Evolutionary conservation across 805 yeast genomes (phyloP).

Genomic region (Candida takata): DNA sequence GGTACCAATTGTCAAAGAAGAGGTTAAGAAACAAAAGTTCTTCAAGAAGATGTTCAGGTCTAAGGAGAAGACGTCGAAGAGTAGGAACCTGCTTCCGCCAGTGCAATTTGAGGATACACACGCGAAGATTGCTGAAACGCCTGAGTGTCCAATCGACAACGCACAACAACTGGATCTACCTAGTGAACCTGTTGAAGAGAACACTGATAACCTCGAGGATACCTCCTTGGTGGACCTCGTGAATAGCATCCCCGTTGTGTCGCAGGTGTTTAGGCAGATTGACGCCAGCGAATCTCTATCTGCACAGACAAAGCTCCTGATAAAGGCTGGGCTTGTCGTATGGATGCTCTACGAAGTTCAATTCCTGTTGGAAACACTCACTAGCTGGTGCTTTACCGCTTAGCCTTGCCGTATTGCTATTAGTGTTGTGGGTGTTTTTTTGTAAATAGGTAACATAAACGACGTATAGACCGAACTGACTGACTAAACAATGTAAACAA

Average conservation of each 20-base stretch:
- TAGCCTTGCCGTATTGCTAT: too few species aligned
- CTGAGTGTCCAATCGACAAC: background rate
- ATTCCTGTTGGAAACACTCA: conserved; percentile 6
- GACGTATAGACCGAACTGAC: too few species aligned
- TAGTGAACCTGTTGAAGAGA: too few species aligned
- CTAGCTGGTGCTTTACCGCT: too few species aligned
- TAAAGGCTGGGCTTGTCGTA: conserved; percentile 21
- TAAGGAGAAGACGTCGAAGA: background rate
- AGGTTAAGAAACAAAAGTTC: background rate
- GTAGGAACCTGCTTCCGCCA: too few species aligned
- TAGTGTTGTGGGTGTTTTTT: too few species aligned
- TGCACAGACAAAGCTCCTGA: conserved; percentile 5
- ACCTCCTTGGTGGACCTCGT: conserved; percentile 5
- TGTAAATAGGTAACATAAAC: too few species aligned
- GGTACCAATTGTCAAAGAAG: background rate
- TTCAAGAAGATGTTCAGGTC: background rate
- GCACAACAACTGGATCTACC: background rate
- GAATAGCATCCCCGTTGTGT: conserved; percentile 13
- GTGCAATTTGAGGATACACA: too few species aligned
- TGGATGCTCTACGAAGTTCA: conserved; percentile 30
- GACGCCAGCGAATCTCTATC: conserved; percentile 11
- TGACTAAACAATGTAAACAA: too few species aligned
- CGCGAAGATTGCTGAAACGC: too few species aligned
- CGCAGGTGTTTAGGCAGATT: conserved; percentile 9
- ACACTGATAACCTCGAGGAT: too few species aligned